A percentile compares a stretch with the other conserved stretches of the same genome.
Evolutionary conservation across 2,329 filamentous ascomycete genomes (phyloP).

Genomic region (Pseudogymnoascus pannorum): DNA sequence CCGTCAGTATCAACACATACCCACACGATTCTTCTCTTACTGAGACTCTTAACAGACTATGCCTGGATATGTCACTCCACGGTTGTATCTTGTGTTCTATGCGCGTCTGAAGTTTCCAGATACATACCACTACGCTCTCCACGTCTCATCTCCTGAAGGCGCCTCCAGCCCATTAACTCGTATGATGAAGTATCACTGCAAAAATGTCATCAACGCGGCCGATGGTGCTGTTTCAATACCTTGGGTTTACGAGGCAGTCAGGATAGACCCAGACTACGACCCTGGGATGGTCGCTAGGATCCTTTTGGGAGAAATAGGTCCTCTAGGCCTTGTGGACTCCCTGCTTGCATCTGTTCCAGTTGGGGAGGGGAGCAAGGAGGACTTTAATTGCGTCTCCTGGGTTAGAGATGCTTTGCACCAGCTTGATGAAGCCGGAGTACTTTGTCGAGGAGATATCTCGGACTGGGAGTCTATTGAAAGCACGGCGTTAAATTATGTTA

Average conservation of each 20-base stretch:
- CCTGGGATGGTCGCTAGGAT: neutral
- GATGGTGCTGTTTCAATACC: neutral
- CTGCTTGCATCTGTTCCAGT: neutral
- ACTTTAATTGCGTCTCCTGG: neutral
- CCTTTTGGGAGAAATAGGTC: neutral
- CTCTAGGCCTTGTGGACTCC: neutral
- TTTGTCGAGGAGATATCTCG: neutral
- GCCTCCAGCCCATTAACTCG: neutral
- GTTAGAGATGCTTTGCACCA: neutral
- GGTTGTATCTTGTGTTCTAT: neutral
- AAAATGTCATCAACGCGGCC: conserved; percentile 30
- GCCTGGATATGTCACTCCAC: neutral
- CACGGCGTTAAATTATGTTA: neutral
- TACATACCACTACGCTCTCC: neutral
- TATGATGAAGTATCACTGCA: neutral
- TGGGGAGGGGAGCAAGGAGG: neutral
- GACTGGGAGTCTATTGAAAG: neutral
- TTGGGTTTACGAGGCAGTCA: neutral
- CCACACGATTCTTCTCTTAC: neutral
- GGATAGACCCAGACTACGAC: neutral
- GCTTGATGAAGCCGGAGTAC: neutral
- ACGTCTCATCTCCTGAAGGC: neutral
- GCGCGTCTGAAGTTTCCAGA: neutral
- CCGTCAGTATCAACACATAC: neutral
- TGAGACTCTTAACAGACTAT: neutral